Percentiles rank a stretch among this genome's conserved stretches.
These are phyloP conservation scores for Phytophthora capsici DNA, from an alignment of 352 stramenopile species.

Conservation along the genomic window DNA sequence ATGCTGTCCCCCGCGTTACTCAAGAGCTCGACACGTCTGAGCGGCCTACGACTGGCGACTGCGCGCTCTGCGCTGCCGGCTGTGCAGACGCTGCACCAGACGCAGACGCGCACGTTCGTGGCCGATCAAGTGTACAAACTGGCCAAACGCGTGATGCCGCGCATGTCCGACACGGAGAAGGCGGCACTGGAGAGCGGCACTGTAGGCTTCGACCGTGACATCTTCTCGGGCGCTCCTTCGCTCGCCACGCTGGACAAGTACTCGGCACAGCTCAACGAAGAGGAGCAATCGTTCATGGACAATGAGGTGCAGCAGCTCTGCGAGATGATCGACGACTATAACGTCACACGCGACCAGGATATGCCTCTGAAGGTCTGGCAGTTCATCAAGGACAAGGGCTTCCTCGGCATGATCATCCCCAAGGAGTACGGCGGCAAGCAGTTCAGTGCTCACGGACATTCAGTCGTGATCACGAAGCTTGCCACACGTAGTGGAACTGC, in stretches of 20 bases:
- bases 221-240: constrained; percentile 95
- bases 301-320: constrained; percentile 96
- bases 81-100: constrained; percentile 63
- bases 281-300: constrained; percentile 96
- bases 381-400: constrained; percentile 96
- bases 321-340: constrained; percentile 96
- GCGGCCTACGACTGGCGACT: constrained; percentile 27
- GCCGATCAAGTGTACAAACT: constrained; percentile 93
- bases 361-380: constrained; percentile 94
- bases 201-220: constrained; percentile 98
- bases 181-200: constrained; percentile 95
- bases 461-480: constrained; percentile 94
- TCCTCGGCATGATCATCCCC: constrained; percentile 98
- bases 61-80: constrained; percentile 50
- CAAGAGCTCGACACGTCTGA: constrained; percentile 35
- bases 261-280: constrained; percentile 90
- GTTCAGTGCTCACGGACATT: constrained; percentile 92
- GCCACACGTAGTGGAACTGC: constrained; percentile 92
- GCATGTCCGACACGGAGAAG: constrained; percentile 96
- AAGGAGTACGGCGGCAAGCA: constrained; percentile 95
- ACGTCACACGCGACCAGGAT: constrained; percentile 92
- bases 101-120: constrained; percentile 78
- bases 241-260: constrained; percentile 95
- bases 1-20: constrained; percentile 50
- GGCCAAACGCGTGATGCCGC: constrained; percentile 95